Percentiles rank a stretch among this genome's conserved stretches.
Conservation (phyloP, 805 yeast genomes). For the Nakazawaea anatomiae region DNA sequence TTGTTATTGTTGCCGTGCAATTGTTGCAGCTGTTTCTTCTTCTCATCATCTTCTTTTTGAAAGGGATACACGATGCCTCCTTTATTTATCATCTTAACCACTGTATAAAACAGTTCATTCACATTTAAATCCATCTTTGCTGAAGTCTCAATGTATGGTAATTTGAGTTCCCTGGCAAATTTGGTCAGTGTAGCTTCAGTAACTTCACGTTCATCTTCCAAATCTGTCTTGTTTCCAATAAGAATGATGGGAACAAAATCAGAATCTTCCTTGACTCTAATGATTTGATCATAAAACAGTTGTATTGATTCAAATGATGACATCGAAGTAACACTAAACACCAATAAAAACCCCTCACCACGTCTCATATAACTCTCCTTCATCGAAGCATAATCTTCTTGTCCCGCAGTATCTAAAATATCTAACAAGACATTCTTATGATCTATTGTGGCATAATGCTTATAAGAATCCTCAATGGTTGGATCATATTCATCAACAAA, state of each 20-base stretch:
- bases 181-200: slow-evolving; percentile 50
- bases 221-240: slow-evolving; percentile 73
- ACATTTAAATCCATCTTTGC: slow-evolving; percentile 91
- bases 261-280: slow-evolving; percentile 44
- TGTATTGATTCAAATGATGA: slow-evolving; percentile 80
- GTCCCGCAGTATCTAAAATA: slow-evolving; percentile 96
- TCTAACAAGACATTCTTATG: slow-evolving; percentile 73
- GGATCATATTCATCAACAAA: slow-evolving; percentile 98
- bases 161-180: slow-evolving; percentile 60
- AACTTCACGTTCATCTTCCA: slow-evolving; percentile 62
- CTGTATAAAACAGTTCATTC: slow-evolving; percentile 27
- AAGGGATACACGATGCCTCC: slow-evolving; percentile 13
- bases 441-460: slow-evolving; percentile 84
- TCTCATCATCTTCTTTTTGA: slow-evolving; percentile 21
- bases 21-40: slow-evolving; percentile 16
- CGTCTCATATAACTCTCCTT: slow-evolving; percentile 93
- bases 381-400: slow-evolving; percentile 93
- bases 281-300: slow-evolving; percentile 49
- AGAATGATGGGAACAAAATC: slow-evolving; percentile 71
- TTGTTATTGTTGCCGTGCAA: background rate
- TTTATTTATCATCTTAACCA: slow-evolving; percentile 27
- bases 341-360: slow-evolving; percentile 89
- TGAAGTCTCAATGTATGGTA: slow-evolving; percentile 84
- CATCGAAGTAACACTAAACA: slow-evolving; percentile 81
- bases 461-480: slow-evolving; percentile 87